Percentiles rank a stretch among this genome's conserved stretches.
Evolutionary conservation across 2,329 filamentous ascomycete genomes (phyloP).

Genomic region (Pestalotiopsis sp.): DNA sequence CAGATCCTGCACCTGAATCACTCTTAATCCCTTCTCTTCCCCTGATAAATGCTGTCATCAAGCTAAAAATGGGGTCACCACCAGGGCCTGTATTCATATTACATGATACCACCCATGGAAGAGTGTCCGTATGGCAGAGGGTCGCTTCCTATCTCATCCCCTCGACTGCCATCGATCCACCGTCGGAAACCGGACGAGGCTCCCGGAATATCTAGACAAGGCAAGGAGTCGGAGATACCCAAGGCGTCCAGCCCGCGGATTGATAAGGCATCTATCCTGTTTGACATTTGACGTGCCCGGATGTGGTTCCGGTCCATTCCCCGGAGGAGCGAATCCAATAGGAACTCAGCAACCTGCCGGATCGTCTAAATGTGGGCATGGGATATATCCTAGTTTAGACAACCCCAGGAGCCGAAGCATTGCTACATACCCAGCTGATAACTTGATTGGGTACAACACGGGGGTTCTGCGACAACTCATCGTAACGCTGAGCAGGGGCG

Average conservation of each 20-base stretch:
- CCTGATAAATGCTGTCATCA: not conserved
- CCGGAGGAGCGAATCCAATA: not conserved
- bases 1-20: not conserved
- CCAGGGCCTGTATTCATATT: not conserved
- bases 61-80: not conserved
- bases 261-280: not conserved
- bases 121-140: too few species aligned
- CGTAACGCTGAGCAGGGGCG: not conserved
- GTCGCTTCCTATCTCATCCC: too few species aligned
- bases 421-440: not conserved
- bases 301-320: not conserved
- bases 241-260: not conserved
- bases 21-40: not conserved
- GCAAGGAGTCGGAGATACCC: not conserved
- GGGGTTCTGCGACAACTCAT: not conserved
- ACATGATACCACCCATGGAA: not conserved
- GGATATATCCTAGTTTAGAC: not conserved
- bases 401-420: not conserved
- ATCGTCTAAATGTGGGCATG: not conserved
- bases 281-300: not conserved
- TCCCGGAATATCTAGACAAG: too few species aligned
- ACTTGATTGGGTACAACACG: not conserved
- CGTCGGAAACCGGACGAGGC: too few species aligned
- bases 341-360: not conserved
- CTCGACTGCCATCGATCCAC: too few species aligned